These are phyloP conservation scores for Calonectria pteridis DNA, from an alignment of 2,329 filamentous ascomycete genomes.

Conservation along the genomic window DNA sequence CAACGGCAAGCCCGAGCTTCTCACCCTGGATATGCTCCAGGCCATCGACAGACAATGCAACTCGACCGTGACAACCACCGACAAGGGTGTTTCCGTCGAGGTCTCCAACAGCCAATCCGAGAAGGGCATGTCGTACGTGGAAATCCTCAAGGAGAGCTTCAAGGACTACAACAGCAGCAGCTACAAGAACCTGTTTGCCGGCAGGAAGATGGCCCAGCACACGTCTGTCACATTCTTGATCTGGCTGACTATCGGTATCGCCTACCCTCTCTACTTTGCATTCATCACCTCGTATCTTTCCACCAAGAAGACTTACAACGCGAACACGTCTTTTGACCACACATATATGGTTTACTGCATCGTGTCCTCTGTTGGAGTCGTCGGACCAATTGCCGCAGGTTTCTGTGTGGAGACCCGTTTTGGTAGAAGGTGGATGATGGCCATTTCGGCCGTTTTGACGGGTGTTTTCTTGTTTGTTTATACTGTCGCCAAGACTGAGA, in stretches of 20 bases:
- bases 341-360: constrained; percentile 53
- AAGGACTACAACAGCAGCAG: constrained; percentile 41
- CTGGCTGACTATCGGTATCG: constrained; percentile 61
- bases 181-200: constrained; percentile 50
- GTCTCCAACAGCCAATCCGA: neutral
- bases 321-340: constrained; percentile 42
- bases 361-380: constrained; percentile 53
- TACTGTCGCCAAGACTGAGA: constrained; percentile 50
- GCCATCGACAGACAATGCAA: constrained; percentile 26
- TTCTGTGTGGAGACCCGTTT: constrained; percentile 56
- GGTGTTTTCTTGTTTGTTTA: constrained; percentile 59
- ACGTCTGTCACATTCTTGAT: constrained; percentile 54
- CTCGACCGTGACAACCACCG: neutral
- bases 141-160: constrained; percentile 44
- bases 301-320: constrained; percentile 49
- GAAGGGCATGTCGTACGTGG: constrained; percentile 23
- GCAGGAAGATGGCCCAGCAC: constrained; percentile 49
- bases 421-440: constrained; percentile 59
- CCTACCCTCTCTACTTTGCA: constrained; percentile 60
- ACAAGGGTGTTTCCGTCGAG: neutral
- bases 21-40: constrained; percentile 35
- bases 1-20: constrained; percentile 39
- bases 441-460: constrained; percentile 54
- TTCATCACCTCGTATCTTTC: constrained; percentile 61
- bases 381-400: constrained; percentile 56